Evolutionary conservation across 78 protist species (phyloP).

Genomic region (Neovahlkampfia damariscottae): DNA sequence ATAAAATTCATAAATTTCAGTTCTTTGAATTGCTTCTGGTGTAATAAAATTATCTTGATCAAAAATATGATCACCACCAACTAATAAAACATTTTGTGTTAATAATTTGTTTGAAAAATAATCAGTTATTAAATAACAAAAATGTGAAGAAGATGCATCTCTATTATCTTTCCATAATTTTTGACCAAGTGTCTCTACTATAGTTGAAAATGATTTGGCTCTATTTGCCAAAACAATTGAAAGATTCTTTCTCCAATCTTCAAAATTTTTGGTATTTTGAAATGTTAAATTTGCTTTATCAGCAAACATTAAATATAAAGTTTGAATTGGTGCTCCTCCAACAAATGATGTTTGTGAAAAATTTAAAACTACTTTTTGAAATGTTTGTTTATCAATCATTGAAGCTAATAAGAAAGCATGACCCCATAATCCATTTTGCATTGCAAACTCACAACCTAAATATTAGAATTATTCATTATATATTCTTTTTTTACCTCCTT

Average conservation of each 20-base stretch:
- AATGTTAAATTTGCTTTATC: neutral
- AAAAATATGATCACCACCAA: neutral
- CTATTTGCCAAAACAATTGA: neutral
- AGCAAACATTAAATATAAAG: neutral
- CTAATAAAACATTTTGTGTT: neutral
- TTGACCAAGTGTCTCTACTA: neutral
- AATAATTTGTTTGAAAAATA: neutral
- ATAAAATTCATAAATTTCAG: neutral
- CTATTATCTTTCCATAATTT: neutral
- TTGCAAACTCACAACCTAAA: too few species aligned
- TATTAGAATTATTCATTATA: too few species aligned
- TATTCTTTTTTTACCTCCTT: too few species aligned
- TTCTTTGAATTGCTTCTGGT: neutral
- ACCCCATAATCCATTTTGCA: neutral
- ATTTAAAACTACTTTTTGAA: neutral
- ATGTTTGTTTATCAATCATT: neutral
- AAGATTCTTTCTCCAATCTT: neutral
- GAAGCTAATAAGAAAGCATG: neutral
- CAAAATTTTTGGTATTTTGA: neutral
- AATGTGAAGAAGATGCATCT: neutral
- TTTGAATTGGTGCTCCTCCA: neutral
- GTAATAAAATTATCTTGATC: neutral
- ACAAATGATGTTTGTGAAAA: neutral
- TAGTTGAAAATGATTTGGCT: neutral
- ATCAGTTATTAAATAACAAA: neutral